phyloP scores from a whole-genome alignment of 441 rosid species.

The Jatropha multifida region DNA sequence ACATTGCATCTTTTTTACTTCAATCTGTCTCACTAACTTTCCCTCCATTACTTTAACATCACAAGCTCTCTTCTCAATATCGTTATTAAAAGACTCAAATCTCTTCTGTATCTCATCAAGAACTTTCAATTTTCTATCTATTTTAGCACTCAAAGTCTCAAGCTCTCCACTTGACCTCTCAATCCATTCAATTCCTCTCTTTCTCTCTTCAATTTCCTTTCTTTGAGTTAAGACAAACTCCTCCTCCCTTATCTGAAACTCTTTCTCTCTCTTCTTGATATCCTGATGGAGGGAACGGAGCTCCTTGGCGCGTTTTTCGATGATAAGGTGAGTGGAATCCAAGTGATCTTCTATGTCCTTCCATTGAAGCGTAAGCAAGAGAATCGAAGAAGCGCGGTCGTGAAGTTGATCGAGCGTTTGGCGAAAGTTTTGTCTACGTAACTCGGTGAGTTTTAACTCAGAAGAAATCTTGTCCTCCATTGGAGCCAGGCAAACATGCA shows the following conservation, averaged over 20 bases:
- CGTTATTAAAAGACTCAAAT: not conserved
- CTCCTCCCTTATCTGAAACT: not conserved
- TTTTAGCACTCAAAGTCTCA: not conserved
- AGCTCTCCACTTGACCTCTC: not conserved
- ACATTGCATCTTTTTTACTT: conserved; percentile 1
- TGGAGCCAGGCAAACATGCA: not conserved
- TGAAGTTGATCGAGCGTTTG: conserved; percentile 17
- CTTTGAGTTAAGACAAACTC: not conserved
- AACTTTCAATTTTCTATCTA: not conserved
- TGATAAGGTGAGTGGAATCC: not conserved
- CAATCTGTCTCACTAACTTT: not conserved
- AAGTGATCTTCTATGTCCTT: conserved; percentile 26
- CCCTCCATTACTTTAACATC: not conserved
- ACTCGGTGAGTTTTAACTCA: conserved; percentile 19
- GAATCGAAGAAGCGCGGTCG: conserved; percentile 8
- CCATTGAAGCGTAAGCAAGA: conserved; percentile 26
- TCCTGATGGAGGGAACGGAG: not conserved
- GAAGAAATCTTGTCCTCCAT: conserved; percentile 22
- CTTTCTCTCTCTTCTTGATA: not conserved
- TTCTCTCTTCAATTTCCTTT: not conserved
- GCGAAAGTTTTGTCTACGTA: conserved; percentile 8
- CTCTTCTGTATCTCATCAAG: conserved; percentile 9
- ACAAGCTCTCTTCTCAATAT: not conserved
- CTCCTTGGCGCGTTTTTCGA: conserved; percentile 15
- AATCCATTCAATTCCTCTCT: not conserved